Evolutionary conservation across 768 basidiomycete species (phyloP), one percentile per base, ranked within the genome.

Genomic region (Leccinellum rugosiceps): DNA sequence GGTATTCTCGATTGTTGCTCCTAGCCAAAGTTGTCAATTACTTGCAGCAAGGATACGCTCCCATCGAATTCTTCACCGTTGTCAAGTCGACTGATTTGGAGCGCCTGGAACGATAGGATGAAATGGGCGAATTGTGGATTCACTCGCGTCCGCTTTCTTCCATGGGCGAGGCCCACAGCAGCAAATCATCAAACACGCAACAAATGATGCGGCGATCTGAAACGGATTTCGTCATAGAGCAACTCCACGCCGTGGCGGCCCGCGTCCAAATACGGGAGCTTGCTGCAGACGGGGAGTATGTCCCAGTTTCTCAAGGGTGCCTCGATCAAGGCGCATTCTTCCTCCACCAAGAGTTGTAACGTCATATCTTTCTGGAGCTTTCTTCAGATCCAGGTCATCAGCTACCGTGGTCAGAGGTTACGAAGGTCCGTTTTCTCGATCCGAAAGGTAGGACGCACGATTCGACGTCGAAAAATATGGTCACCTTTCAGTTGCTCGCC

Each of bases 141-240:
- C 75, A 68, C 65, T 74, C 73, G 60, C 69, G 60, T 34, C 71
- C 77, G 44, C n/a, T n/a, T n/a, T n/a, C 67, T 75, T 46, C 67
- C 23, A 57, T 50, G 26, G 63, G 65, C 34, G 68, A 66, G 50
- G n/a, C 56, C 3, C 80, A 83, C 47, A 73, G 63, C 47, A 73
- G 63, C 60, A 72, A 70, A 43, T 75, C 82, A 2, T 71, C 77
- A 30, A 72, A 70, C 50, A 65, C 80, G 28, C 85, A 84, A 25
- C 85, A 85, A 17, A 78, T 78, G n/a, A 96, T 96, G 94, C 85
- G 95, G 19, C 86, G 94, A 25, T 92, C 93, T 19, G 96, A 97
- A 74, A 90, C 82, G 43, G 94, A 98, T 64, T 94, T 98, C 61
- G 83, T 96, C 25, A 83, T 85, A 11, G 86, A 90, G 63, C 90